A percentile compares a stretch with the other conserved stretches of the same genome.
Evolutionary conservation across 1,284 basidiomycete species (phyloP).

Genomic region (Fomitopsis palustris): DNA sequence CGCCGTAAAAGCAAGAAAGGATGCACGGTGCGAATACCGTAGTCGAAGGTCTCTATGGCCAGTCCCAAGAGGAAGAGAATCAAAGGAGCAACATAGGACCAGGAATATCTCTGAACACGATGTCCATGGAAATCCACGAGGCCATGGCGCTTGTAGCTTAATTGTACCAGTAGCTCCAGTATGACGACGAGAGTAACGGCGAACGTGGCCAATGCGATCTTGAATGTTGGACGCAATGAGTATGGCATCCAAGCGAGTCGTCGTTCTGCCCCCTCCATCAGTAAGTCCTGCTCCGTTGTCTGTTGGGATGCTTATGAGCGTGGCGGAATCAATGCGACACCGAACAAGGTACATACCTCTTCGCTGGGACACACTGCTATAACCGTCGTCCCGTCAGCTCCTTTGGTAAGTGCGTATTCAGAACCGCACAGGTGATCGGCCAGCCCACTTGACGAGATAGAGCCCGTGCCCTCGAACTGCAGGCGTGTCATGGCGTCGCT

Average conservation of each 20-base stretch:
- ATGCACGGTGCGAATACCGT: not conserved
- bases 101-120: not conserved
- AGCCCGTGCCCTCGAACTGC: not conserved
- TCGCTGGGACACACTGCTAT: no score
- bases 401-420: not conserved
- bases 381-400: no score
- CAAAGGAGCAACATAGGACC: not conserved
- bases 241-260: not conserved
- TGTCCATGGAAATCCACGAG: not conserved
- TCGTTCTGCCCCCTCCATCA: not conserved
- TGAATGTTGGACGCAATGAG: not conserved
- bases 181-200: not conserved
- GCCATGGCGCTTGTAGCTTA: not conserved
- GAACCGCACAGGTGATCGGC: not conserved
- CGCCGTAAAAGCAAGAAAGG: not conserved
- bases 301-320: no score
- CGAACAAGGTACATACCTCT: no score
- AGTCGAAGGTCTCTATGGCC: not conserved
- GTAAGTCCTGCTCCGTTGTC: no score
- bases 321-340: no score
- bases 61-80: not conserved
- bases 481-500: not conserved
- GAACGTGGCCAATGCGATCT: not conserved
- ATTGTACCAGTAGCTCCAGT: not conserved
- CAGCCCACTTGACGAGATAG: not conserved